Conservation (phyloP, 257 asterid genomes). For the Perilla frutescens region DNA sequence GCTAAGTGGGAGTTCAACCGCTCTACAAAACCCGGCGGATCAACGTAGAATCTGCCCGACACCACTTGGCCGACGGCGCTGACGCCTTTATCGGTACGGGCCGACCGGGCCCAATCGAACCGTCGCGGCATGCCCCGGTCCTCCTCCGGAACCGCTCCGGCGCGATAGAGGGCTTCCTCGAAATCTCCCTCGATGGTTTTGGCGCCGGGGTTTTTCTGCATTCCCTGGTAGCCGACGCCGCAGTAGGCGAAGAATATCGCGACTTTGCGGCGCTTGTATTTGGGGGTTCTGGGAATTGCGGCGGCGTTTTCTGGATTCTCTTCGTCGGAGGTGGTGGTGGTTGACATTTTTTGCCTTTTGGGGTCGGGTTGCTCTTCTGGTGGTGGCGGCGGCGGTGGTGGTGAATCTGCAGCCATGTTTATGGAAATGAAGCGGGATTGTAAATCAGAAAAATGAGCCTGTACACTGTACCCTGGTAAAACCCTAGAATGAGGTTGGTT, state of each 20-base stretch:
- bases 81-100: conserved; percentile 96
- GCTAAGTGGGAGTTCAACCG: conserved; percentile 67
- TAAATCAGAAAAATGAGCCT: neutral
- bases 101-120: conserved; percentile 91
- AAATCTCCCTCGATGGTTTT: conserved; percentile 97
- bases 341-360: conserved; percentile 81
- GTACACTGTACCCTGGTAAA: conserved; percentile 39
- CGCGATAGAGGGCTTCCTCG: conserved; percentile 79
- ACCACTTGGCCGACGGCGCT: conserved; percentile 98
- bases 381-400: conserved; percentile 32
- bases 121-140: conserved; percentile 68
- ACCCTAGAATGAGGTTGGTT: conserved; percentile 47
- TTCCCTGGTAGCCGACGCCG: conserved; percentile 97
- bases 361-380: conserved; percentile 49
- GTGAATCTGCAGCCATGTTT: conserved; percentile 47
- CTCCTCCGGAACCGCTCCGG: conserved; percentile 86
- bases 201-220: conserved; percentile 99
- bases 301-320: conserved; percentile 40
- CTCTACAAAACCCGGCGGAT: conserved; percentile 87
- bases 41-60: conserved; percentile 83
- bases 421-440: conserved; percentile 7
- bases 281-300: conserved; percentile 46
- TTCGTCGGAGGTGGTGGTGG: conserved; percentile 66
- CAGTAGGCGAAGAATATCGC: conserved; percentile 92
- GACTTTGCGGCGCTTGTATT: conserved; percentile 87